Evolutionary conservation across 495 filamentous ascomycete species (phyloP), one percentile per base, ranked within the genome.

Genomic region (Mytilinidion resinicola): DNA sequence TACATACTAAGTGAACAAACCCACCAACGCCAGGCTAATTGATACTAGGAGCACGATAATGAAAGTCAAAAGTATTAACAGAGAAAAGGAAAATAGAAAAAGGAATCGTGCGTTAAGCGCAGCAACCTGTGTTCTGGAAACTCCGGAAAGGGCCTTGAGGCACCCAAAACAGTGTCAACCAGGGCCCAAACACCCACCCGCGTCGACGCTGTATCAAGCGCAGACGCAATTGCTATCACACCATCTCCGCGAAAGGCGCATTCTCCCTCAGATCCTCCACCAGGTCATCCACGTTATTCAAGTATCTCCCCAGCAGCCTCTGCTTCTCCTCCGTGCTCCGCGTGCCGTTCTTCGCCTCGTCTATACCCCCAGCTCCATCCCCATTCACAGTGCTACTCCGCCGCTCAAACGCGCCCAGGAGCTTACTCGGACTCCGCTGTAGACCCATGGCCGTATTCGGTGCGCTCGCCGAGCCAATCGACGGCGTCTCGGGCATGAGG

Each of bases 261-360:
- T 85, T 90, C 74, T 89, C 90, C 67, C 85, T 85, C 62, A 98
- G 68, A 72, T 98, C 93, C 69, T 88, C 86, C 20, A 98, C 86
- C 63, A 98, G 74, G 65, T 92, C 90, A 58, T 95, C 90, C 37
- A 97, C 93, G 62, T 91, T 96, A 59, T 81, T 87, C 54, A 98
- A 72, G 72, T 93, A 91, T 57, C 84, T 73, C 21, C 88, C 89
- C 34, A 98, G 77, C 62, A 91, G 69, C 42, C 77, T 78, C 74
- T 95, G 91, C 76, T 98, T 98, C 71, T 95, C 88, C 63, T 90
- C 87, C 25, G 90, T 92, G 8, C 81, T 86, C 57, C 82, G 78
- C 15, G 85, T 91, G 49, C 74, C 72, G 69, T 52, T 67, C 59
- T 43, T 72, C 59, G 47, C 66, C 65, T 55, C 73, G 62, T 70